A percentile compares a stretch with the other conserved stretches of the same genome.
Evolutionary conservation across 768 basidiomycete species (phyloP).

Genomic region (Melanogaster broomeanus): DNA sequence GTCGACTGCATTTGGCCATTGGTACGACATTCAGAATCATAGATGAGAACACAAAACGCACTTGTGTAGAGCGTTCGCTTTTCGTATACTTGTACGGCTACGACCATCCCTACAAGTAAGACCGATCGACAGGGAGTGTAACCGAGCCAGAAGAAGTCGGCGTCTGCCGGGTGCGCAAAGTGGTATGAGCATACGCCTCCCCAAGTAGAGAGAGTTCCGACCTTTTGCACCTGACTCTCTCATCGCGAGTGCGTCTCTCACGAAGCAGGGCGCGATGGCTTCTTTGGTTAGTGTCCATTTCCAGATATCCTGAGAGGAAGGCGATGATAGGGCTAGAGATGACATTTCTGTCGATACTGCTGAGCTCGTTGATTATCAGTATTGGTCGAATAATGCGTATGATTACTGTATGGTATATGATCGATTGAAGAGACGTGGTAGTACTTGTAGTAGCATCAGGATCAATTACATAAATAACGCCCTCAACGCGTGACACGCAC

Average conservation of each 20-base stretch:
- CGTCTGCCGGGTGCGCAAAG: constrained; percentile 33
- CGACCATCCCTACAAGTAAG: constrained; percentile 60
- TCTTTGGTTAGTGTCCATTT: constrained; percentile 60
- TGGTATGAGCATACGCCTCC: not conserved
- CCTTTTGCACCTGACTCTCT: constrained; percentile 37
- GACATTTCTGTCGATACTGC: too few relatives aligned
- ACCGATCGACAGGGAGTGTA: constrained; percentile 70
- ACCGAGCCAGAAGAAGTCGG: constrained; percentile 73
- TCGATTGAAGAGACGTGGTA: too few relatives aligned
- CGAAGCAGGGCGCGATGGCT: constrained; percentile 55
- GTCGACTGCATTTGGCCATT: constrained; percentile 51
- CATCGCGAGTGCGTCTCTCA: constrained; percentile 53
- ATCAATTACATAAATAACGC: not conserved
- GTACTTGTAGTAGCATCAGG: too few relatives aligned
- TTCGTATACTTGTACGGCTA: constrained; percentile 63
- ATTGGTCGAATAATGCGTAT: too few relatives aligned
- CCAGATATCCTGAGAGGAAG: constrained; percentile 27
- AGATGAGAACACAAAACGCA: constrained; percentile 27
- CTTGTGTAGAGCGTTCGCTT: constrained; percentile 60
- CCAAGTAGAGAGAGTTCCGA: not conserved
- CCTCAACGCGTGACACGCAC: not conserved
- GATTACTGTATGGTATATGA: too few relatives aligned
- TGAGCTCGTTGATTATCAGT: too few relatives aligned
- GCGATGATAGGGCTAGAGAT: not conserved
- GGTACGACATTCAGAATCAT: not conserved